Conservation (phyloP, 306 rosid species). For the Mucuna pruriens region DNA sequence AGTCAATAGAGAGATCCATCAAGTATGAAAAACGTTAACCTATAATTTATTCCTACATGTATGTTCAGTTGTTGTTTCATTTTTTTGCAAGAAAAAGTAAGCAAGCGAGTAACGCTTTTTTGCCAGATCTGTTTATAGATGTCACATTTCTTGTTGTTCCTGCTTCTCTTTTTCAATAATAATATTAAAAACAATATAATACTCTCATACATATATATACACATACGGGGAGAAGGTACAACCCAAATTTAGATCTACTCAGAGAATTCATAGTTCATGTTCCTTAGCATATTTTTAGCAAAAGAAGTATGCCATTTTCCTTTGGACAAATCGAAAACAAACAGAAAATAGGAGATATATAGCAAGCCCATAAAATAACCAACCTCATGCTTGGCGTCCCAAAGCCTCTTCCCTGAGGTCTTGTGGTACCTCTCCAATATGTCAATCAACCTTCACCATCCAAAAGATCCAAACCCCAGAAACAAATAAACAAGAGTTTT, state of each 20-base stretch:
- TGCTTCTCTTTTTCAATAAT: constrained; percentile 33
- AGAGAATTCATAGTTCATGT: constrained; percentile 46
- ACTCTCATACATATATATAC: constrained; percentile 34
- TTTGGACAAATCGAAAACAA: constrained; percentile 25
- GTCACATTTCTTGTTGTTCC: constrained; percentile 39
- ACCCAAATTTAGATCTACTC: constrained; percentile 71
- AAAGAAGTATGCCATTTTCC: constrained; percentile 32
- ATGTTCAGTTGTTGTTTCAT: constrained; percentile 32
- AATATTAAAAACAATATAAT: constrained; percentile 22
- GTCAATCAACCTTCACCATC: constrained; percentile 57
- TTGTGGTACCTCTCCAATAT: constrained; percentile 69
- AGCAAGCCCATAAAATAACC: constrained; percentile 1
- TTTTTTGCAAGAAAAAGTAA: constrained; percentile 52
- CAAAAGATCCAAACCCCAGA: not conserved
- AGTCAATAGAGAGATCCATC: constrained; percentile 33
- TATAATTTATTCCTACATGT: constrained; percentile 8
- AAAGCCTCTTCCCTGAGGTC: constrained; percentile 61
- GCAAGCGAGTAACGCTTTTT: constrained; percentile 36
- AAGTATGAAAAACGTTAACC: constrained; percentile 18
- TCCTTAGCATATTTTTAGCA: constrained; percentile 55
- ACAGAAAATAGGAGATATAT: constrained; percentile 2
- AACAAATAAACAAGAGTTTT: not conserved
- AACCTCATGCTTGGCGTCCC: constrained; percentile 94
- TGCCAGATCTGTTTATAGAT: constrained; percentile 65
- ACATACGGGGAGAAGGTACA: constrained; percentile 21